These are phyloP conservation scores for Aspergillus pseudoterreus DNA, from an alignment of 2,329 filamentous ascomycete genomes.

Conservation along the genomic window DNA sequence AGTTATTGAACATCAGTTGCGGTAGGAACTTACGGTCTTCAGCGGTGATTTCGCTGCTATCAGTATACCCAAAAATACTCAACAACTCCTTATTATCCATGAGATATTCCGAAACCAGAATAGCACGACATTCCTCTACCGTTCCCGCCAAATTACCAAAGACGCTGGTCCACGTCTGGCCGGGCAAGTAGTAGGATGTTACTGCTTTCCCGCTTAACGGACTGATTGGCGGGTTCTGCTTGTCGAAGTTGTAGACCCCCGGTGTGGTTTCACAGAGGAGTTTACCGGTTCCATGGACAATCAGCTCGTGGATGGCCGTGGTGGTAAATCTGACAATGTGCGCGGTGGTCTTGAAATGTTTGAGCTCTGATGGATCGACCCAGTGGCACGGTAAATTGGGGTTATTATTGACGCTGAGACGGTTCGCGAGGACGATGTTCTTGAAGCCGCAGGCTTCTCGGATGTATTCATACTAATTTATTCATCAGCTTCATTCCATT, in stretches of 20 bases:
- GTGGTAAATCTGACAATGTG: constrained; percentile 23
- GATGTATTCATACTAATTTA: constrained; percentile 62
- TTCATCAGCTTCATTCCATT: background rate
- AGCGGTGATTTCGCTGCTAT: background rate
- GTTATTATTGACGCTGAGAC: constrained; percentile 19
- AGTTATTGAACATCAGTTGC: background rate
- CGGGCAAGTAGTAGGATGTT: constrained; percentile 51
- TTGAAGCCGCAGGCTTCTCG: constrained; percentile 81
- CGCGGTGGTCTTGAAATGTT: background rate
- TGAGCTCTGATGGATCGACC: too few species aligned
- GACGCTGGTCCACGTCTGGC: constrained; percentile 60
- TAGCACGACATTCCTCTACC: constrained; percentile 37
- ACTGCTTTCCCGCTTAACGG: constrained; percentile 55
- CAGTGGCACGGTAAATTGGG: too few species aligned
- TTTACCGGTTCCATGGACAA: constrained; percentile 63
- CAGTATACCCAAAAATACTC: background rate
- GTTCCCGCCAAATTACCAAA: constrained; percentile 58
- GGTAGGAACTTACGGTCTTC: background rate
- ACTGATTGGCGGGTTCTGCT: constrained; percentile 52
- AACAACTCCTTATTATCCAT: background rate
- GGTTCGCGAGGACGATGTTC: constrained; percentile 67
- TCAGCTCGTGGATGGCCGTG: constrained; percentile 47
- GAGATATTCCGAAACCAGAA: background rate
- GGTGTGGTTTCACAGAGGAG: constrained; percentile 53
- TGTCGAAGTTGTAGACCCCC: constrained; percentile 48